phyloP scores from a whole-genome alignment of 2,329 filamentous ascomycete genomes.

The Teratosphaeria viscida region DNA sequence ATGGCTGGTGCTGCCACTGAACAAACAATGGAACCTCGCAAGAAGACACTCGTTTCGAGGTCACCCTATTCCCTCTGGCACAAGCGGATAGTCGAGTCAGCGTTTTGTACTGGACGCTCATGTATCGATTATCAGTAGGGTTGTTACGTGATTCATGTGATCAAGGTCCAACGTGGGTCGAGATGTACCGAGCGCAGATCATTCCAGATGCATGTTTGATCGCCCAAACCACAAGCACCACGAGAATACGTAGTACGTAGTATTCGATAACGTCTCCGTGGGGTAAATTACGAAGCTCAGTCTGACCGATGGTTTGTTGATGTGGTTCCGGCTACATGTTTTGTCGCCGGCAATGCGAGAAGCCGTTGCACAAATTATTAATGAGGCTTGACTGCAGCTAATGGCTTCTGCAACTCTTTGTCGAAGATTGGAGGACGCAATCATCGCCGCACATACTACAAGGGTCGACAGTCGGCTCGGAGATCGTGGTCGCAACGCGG shows the following conservation, averaged over 20 bases:
- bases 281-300: background rate
- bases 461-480: background rate
- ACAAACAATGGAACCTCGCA: background rate
- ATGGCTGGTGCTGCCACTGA: too few species aligned
- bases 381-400: background rate
- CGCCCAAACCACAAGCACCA: background rate
- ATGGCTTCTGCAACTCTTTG: background rate
- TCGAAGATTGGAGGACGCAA: background rate
- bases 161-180: background rate
- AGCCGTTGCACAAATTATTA: background rate
- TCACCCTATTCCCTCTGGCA: background rate
- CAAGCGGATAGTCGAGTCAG: background rate
- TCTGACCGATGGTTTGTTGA: background rate
- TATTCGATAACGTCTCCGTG: background rate
- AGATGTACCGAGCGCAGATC: background rate
- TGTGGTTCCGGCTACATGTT: background rate
- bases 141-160: background rate
- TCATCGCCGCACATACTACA: background rate
- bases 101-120: background rate
- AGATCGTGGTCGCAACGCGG: background rate
- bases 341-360: background rate
- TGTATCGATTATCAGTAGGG: background rate
- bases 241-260: too few species aligned
- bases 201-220: background rate
- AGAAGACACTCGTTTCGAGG: background rate